Percentiles rank a stretch among this genome's conserved stretches.
phyloP scores from a whole-genome alignment of 176 grass and related monocot genomes.

The Chrysopogon serrulatus region DNA sequence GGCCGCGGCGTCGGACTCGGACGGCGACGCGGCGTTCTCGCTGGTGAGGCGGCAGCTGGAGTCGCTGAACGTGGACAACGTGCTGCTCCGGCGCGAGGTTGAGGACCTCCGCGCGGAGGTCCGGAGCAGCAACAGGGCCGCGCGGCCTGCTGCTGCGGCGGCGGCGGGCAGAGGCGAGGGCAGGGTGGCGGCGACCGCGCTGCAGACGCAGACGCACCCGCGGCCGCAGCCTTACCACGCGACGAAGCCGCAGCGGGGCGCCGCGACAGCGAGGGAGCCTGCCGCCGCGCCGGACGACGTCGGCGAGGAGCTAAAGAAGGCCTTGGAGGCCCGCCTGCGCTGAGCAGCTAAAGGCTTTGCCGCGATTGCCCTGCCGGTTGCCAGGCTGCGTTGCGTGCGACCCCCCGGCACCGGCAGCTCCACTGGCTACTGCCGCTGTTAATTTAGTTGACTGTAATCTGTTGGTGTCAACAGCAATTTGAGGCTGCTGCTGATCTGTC shows the following conservation, averaged over 20 bases:
- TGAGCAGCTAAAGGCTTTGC: background rate
- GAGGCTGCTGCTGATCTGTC: background rate
- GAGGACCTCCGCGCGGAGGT: conserved; percentile 70
- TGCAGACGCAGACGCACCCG: background rate
- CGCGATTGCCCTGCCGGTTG: background rate
- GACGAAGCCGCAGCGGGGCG: conserved; percentile 12
- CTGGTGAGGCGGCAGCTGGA: conserved; percentile 56
- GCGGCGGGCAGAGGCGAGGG: background rate
- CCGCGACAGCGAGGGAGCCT: background rate
- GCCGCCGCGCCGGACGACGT: background rate
- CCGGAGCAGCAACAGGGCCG: background rate
- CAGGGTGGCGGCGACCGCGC: background rate
- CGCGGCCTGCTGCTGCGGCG: background rate
- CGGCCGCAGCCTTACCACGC: background rate
- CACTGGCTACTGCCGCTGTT: background rate
- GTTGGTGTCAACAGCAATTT: background rate
- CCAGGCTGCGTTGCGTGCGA: too few relatives aligned
- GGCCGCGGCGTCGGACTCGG: background rate
- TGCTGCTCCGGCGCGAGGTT: conserved; percentile 49
- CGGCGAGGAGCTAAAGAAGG: conserved; percentile 53
- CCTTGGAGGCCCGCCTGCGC: conserved; percentile 33
- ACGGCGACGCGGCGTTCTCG: background rate
- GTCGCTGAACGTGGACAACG: conserved; percentile 52
- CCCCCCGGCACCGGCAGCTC: background rate
- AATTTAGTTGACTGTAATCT: background rate